phyloP scores from a whole-genome alignment of 1,284 basidiomycete species.

The Anthracocystis setariae region DNA sequence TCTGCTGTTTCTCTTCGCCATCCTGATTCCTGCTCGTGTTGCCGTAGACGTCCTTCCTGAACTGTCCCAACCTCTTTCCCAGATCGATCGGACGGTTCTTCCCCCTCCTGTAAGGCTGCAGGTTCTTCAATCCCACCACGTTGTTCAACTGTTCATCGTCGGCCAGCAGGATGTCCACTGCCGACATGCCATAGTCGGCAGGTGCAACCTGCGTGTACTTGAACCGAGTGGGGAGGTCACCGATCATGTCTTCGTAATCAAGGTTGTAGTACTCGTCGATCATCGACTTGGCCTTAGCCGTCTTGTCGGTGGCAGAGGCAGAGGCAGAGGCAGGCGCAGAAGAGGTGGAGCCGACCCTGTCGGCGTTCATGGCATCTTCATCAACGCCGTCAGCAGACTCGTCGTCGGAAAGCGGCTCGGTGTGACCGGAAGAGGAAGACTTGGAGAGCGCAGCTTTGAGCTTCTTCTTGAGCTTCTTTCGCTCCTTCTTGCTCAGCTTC shows the following conservation, averaged over 20 bases:
- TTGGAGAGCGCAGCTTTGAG: slow-evolving; percentile 65
- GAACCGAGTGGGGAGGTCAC: slow-evolving; percentile 90
- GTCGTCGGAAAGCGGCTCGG: slow-evolving; percentile 30
- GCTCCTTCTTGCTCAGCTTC: slow-evolving; percentile 80
- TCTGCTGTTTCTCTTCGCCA: slow-evolving; percentile 67
- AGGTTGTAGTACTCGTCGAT: slow-evolving; percentile 89
- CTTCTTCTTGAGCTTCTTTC: slow-evolving; percentile 72
- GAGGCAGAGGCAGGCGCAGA: slow-evolving; percentile 7
- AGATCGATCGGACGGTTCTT: slow-evolving; percentile 74
- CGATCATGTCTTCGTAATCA: slow-evolving; percentile 96
- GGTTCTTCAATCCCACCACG: slow-evolving; percentile 85
- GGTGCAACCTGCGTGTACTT: slow-evolving; percentile 82
- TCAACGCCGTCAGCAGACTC: slow-evolving; percentile 26
- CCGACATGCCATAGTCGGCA: slow-evolving; percentile 78
- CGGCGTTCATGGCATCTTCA: slow-evolving; percentile 65
- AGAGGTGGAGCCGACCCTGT: slow-evolving; percentile 6
- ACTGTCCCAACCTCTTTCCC: slow-evolving; percentile 77
- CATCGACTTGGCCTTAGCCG: slow-evolving; percentile 77
- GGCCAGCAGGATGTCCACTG: slow-evolving; percentile 89
- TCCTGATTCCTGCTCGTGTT: slow-evolving; percentile 31
- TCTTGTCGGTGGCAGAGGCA: slow-evolving; percentile 47
- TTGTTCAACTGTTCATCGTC: slow-evolving; percentile 92
- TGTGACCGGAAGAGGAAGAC: slow-evolving; percentile 24
- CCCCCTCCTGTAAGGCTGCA: slow-evolving; percentile 84
- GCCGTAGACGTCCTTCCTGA: slow-evolving; percentile 72